Base-by-base conservation (phyloP, 768 basidiomycete genomes). In the Mycena rebaudengoi region DNA sequence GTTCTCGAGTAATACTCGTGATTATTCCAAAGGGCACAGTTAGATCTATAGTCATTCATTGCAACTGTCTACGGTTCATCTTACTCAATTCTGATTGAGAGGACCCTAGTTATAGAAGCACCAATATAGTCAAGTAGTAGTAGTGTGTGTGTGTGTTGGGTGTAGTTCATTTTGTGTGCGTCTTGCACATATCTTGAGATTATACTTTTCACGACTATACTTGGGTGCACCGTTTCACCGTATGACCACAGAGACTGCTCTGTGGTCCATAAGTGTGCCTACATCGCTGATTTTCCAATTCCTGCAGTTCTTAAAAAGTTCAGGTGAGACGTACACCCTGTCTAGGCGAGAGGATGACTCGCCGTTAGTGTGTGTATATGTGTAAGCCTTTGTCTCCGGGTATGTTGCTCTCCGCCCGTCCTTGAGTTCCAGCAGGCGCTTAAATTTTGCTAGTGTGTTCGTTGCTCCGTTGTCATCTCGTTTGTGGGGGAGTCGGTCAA, bases 361-460 rank as follows among this genome's bases (percentile, higher is more conserved):
- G 1, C 32, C 48, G 3, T 13, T 2, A 3, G 21, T 13, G 20
- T 28, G 25, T 11, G 26, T 46, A 25, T 55, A 63, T 0, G 56
- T 57, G 29, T 45, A 63, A 3, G 20, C 61, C 14, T 51, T 59
- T 0, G 26, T 37, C 6, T 49, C 51, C 2, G 48, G 56, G 26
- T 64, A 40, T 0, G 35, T 21, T 1, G 23, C 23, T 1, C 66
- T 11, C 66, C 66, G 64, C 0, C 66, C 66, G 25, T 67, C 66
- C 30, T 39, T 53, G 0, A 67, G 28, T 3, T 30, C 43, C 1
- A 63, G 43, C 2, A 62, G 21, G 2, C 35, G 0, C 16, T 49
- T 52, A 28, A 67, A 53, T 6, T 28, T 0, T 1, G 21, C 21
- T 0, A 37, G n/a, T 0, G 66, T 50, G 12, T 25, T 11, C 2